These are phyloP conservation scores for Penicillium digitatum DNA, from an alignment of 2,329 filamentous ascomycete genomes.

Conservation along the genomic window DNA sequence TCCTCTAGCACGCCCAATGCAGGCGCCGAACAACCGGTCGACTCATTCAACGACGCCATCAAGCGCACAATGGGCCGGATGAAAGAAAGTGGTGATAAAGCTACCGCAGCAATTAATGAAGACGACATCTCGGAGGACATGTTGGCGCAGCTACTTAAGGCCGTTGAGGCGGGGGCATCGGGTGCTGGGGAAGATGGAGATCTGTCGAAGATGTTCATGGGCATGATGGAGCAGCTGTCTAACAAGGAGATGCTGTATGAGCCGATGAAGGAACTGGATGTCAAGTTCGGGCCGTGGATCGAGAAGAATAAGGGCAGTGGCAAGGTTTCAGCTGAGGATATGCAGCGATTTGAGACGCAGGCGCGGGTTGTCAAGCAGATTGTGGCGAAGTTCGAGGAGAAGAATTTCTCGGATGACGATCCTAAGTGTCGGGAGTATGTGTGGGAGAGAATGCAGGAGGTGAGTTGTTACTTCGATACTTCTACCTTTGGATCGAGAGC, in stretches of 20 bases:
- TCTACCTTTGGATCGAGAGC: background rate
- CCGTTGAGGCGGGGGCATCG: slow-evolving; percentile 65
- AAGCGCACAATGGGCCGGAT: slow-evolving; percentile 93
- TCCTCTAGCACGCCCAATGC: background rate
- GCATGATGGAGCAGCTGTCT: slow-evolving; percentile 98
- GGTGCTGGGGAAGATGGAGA: slow-evolving; percentile 68
- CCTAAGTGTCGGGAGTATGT: slow-evolving; percentile 81
- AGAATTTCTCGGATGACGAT: slow-evolving; percentile 77
- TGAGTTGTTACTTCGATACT: slow-evolving; percentile 42
- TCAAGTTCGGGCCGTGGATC: slow-evolving; percentile 90
- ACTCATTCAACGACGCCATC: slow-evolving; percentile 87
- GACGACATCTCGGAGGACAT: slow-evolving; percentile 72
- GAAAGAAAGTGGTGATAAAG: slow-evolving; percentile 81
- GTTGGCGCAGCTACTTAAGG: slow-evolving; percentile 86
- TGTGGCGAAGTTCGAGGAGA: slow-evolving; percentile 79
- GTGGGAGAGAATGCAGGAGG: slow-evolving; percentile 96
- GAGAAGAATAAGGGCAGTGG: slow-evolving; percentile 63
- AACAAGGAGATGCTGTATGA: slow-evolving; percentile 98
- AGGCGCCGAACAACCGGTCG: slow-evolving; percentile 47
- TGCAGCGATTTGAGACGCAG: slow-evolving; percentile 77
- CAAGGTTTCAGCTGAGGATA: slow-evolving; percentile 63
- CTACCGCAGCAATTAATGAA: slow-evolving; percentile 63
- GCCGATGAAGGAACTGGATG: slow-evolving; percentile 94
- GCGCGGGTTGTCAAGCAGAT: slow-evolving; percentile 77
- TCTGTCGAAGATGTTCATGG: slow-evolving; percentile 89